These are phyloP conservation scores for Lactifluus volemus DNA, from an alignment of 768 basidiomycete species.

Conservation along the genomic window DNA sequence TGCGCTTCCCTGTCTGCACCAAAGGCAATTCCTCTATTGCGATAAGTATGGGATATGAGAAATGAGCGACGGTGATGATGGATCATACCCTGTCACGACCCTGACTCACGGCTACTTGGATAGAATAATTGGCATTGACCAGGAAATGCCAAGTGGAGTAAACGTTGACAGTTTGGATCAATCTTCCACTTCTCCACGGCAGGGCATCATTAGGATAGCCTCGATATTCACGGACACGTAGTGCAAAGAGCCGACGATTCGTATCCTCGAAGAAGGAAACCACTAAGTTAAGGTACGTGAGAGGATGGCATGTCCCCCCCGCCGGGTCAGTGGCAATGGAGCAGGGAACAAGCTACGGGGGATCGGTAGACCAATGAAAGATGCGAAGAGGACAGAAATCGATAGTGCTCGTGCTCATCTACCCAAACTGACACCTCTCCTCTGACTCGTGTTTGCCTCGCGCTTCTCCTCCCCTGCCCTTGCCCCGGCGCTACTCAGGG, in stretches of 20 bases:
- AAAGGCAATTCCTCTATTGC: neutral
- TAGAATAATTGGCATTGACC: neutral
- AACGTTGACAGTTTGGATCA: neutral
- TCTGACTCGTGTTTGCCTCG: constrained; percentile 5
- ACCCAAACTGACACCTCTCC: neutral
- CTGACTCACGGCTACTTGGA: constrained; percentile 1
- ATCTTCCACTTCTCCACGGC: neutral
- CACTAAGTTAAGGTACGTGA: constrained; percentile 4
- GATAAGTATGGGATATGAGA: neutral
- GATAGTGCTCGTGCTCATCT: neutral
- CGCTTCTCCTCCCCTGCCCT: too few species aligned
- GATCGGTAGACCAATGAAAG: neutral
- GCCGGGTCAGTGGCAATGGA: neutral
- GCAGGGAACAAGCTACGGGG: neutral
- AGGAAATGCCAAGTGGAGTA: neutral
- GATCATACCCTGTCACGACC: neutral
- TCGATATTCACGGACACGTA: neutral
- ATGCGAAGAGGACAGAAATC: neutral
- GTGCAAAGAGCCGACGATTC: neutral
- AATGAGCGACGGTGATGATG: neutral
- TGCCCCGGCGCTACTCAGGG: neutral
- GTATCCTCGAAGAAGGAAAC: neutral
- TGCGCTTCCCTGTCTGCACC: neutral
- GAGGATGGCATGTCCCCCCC: neutral
- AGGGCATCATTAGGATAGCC: neutral